Conservation (phyloP, 768 basidiomycete genomes). For the Rhodosporidiobolus sp. region DNA sequence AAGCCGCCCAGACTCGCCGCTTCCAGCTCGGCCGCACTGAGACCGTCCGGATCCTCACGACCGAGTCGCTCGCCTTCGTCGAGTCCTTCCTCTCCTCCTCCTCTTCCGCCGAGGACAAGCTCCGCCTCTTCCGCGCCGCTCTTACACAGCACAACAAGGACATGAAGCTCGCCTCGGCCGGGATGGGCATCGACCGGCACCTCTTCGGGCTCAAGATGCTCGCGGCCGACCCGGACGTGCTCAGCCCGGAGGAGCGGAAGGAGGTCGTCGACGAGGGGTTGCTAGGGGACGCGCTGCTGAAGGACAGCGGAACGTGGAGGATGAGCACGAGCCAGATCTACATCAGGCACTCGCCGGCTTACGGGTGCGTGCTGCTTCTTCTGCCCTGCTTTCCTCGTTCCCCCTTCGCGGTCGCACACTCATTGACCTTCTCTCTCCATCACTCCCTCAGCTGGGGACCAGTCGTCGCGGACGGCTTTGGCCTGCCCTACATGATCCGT, state of each 20-base stretch:
- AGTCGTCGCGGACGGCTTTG: conserved; percentile 88
- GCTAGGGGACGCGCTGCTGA: conserved; percentile 56
- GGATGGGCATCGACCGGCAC: conserved; percentile 88
- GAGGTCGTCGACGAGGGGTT: not conserved
- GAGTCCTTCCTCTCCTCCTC: conserved; percentile 70
- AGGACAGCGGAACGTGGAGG: conserved; percentile 86
- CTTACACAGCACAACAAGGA: conserved; percentile 76
- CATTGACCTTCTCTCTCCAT: conserved; percentile 52
- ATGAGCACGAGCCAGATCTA: conserved; percentile 81
- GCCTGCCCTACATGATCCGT: conserved; percentile 76
- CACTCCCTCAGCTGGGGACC: conserved; percentile 72
- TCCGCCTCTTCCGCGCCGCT: conserved; percentile 69
- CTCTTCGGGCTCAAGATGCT: conserved; percentile 85
- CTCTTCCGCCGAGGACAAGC: conserved; percentile 55
- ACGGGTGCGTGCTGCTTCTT: conserved; percentile 42
- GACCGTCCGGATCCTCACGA: conserved; percentile 82
- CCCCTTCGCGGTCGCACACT: conserved; percentile 72
- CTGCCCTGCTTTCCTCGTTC: conserved; percentile 46
- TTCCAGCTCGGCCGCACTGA: conserved; percentile 87
- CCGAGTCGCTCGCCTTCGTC: conserved; percentile 76
- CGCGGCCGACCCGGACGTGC: conserved; percentile 47
- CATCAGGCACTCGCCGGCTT: conserved; percentile 24
- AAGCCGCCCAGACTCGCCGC: conserved; percentile 87
- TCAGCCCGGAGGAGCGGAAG: conserved; percentile 5
- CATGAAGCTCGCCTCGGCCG: conserved; percentile 81